Conservation (phyloP, 441 rosid species). For the Croton laevigatus region DNA sequence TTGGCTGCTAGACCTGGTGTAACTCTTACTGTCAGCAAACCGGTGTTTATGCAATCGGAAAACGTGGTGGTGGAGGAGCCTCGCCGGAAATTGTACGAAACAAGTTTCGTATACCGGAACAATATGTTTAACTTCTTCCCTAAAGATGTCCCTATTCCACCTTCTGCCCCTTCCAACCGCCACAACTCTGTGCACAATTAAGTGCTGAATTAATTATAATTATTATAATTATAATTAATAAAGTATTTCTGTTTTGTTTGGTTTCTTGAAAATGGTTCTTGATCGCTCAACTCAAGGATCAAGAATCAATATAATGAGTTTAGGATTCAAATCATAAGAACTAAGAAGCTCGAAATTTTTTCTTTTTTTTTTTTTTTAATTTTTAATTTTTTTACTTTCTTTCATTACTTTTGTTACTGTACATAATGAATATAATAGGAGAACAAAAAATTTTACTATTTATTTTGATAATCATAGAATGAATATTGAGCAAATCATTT, state of each 20-base stretch:
- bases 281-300: not conserved
- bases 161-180: slow-evolving; percentile 81
- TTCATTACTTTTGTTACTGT: slow-evolving; percentile 23
- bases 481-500: slow-evolving; percentile 12
- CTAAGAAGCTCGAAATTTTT: slow-evolving; percentile 1
- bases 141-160: slow-evolving; percentile 62
- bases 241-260: not conserved
- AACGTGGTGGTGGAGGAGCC: not conserved
- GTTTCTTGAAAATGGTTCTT: slow-evolving; percentile 15
- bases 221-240: not conserved
- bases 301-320: not conserved
- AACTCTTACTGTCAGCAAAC: slow-evolving; percentile 17
- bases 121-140: slow-evolving; percentile 69
- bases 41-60: slow-evolving; percentile 4
- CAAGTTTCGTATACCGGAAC: slow-evolving; percentile 37
- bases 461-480: slow-evolving; percentile 5
- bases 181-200: slow-evolving; percentile 51
- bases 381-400: not conserved
- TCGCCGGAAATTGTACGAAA: slow-evolving; percentile 32
- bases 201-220: not conserved
- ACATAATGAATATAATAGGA: slow-evolving; percentile 15
- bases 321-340: not conserved
- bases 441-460: slow-evolving; percentile 14
- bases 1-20: slow-evolving; percentile 39
- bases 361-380: not conserved